These are phyloP conservation scores for Dictyostelium purpureum DNA, from an alignment of 78 protist genomes.

Conservation along the genomic window DNA sequence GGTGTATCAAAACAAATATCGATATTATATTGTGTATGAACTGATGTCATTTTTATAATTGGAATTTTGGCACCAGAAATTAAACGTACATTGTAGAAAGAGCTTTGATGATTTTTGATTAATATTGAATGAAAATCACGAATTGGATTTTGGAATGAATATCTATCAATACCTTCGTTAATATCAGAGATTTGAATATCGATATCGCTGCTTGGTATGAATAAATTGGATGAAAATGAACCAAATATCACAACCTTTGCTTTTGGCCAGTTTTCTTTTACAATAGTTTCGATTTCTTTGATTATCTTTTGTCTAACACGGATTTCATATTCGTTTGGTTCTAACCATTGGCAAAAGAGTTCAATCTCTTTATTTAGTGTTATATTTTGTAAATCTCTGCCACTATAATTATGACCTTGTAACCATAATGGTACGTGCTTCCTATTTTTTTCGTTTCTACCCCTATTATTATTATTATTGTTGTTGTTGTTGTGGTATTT, in stretches of 20 bases:
- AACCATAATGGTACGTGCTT: slow-evolving; percentile 26
- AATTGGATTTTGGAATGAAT: slow-evolving; percentile 3
- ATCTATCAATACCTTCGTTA: slow-evolving; percentile 3
- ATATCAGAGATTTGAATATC: slow-evolving; percentile 53
- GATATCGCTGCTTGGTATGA: slow-evolving; percentile 53
- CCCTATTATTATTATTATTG: not conserved
- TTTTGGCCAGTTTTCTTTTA: slow-evolving; percentile 42
- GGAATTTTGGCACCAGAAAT: slow-evolving; percentile 84
- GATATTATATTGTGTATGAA: slow-evolving; percentile 18
- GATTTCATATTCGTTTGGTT: slow-evolving; percentile 33
- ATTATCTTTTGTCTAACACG: slow-evolving; percentile 38
- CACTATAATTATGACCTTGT: slow-evolving; percentile 5
- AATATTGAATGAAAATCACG: slow-evolving; percentile 12
- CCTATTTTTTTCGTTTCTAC: not conserved
- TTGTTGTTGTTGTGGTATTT: not conserved
- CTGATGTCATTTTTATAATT: slow-evolving; percentile 68
- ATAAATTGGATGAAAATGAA: slow-evolving; percentile 58
- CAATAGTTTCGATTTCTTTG: slow-evolving; percentile 22
- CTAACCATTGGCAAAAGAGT: slow-evolving; percentile 42
- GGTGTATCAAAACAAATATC: slow-evolving; percentile 83
- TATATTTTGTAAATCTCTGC: not conserved
- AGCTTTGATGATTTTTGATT: slow-evolving; percentile 10
- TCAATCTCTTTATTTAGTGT: slow-evolving; percentile 38
- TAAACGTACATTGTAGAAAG: slow-evolving; percentile 41
- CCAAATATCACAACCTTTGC: slow-evolving; percentile 69